Evolutionary conservation across 1,284 basidiomycete genomes (phyloP).

Genomic region (Austroboletus rostrupii): DNA sequence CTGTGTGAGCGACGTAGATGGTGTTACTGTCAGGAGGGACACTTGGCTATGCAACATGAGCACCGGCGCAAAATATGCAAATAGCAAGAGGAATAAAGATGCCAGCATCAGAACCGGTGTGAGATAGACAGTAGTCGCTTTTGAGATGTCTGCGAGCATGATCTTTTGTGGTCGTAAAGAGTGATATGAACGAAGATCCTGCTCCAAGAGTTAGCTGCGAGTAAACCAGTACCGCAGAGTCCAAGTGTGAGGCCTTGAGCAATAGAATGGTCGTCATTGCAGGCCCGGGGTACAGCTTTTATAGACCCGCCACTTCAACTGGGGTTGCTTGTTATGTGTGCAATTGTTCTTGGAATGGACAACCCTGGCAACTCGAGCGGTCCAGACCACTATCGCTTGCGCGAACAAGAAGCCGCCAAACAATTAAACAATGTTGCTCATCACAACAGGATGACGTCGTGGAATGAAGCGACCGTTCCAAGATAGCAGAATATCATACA

Average conservation of each 20-base stretch:
- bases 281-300: slow-evolving; percentile 7
- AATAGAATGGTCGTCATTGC: slow-evolving; percentile 1
- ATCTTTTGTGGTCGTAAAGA: slow-evolving; percentile 3
- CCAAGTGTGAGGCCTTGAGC: slow-evolving; percentile 1
- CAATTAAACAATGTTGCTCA: slow-evolving; percentile 8
- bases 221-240: slow-evolving; percentile 23
- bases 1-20: slow-evolving; percentile 50
- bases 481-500: slow-evolving; percentile 25
- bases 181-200: slow-evolving; percentile 10
- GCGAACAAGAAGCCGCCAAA: slow-evolving; percentile 2
- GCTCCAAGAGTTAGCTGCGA: slow-evolving; percentile 19
- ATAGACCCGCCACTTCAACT: slow-evolving; percentile 7
- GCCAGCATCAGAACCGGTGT: slow-evolving; percentile 64
- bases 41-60: slow-evolving; percentile 59
- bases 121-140: slow-evolving; percentile 65
- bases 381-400: slow-evolving; percentile 4
- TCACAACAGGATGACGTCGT: background rate
- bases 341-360: slow-evolving; percentile 14
- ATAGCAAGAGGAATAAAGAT: slow-evolving; percentile 58
- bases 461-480: background rate
- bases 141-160: slow-evolving; percentile 62
- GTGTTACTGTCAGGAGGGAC: slow-evolving; percentile 59
- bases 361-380: background rate
- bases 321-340: slow-evolving; percentile 17
- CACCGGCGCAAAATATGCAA: slow-evolving; percentile 63